Conservation (phyloP, 495 filamentous ascomycete species). For the Penicillium desertorum region DNA sequence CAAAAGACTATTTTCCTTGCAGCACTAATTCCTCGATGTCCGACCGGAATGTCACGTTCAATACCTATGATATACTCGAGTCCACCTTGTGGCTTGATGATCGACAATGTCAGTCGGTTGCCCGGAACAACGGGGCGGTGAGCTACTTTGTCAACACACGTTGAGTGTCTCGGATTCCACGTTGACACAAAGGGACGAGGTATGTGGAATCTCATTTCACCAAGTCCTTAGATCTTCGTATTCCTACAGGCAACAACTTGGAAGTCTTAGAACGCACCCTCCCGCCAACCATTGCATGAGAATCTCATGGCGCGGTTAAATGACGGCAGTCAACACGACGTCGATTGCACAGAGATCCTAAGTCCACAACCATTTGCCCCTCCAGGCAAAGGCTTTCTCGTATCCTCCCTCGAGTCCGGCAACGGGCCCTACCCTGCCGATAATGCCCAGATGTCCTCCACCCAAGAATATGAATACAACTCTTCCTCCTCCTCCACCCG, state of each 20-base stretch:
- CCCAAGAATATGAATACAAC: conserved; percentile 36
- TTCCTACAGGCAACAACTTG: neutral
- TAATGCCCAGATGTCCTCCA: conserved; percentile 23
- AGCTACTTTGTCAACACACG: conserved; percentile 20
- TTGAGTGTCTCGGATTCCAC: conserved; percentile 1
- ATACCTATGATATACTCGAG: neutral
- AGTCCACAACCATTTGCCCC: conserved; percentile 27
- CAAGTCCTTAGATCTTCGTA: neutral
- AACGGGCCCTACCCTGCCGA: conserved; percentile 20
- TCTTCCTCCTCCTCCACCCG: conserved; percentile 42
- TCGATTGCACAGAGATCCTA: conserved; percentile 22
- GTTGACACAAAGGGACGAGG: neutral
- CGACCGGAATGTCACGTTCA: neutral
- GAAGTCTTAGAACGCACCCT: conserved; percentile 2
- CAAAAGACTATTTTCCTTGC: neutral
- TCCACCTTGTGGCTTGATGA: conserved; percentile 8
- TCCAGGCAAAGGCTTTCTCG: conserved; percentile 22
- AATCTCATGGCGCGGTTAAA: conserved; percentile 23
- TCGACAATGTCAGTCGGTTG: conserved; percentile 24
- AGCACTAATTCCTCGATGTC: neutral
- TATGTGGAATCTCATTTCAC: neutral
- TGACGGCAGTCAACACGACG: conserved; percentile 15
- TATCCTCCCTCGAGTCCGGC: conserved; percentile 25
- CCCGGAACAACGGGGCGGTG: conserved; percentile 36
- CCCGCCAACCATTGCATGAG: conserved; percentile 5